These are phyloP conservation scores for Stygiomarasmius scandens DNA, from an alignment of 1,284 basidiomycete genomes.

Conservation along the genomic window DNA sequence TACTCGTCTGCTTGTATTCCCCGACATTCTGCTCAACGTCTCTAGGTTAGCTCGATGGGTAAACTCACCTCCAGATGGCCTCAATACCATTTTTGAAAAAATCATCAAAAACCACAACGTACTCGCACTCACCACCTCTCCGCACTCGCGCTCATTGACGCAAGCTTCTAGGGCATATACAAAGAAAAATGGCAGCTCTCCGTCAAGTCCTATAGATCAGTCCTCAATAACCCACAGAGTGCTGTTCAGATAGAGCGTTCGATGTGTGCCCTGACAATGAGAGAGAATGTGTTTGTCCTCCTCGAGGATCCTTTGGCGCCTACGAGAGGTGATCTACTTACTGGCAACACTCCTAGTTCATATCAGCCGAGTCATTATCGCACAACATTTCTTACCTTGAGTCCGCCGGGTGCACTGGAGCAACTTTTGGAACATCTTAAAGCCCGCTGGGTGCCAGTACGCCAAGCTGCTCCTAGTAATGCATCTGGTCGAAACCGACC, in stretches of 20 bases:
- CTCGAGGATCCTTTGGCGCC: slow-evolving; percentile 75
- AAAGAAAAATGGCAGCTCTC: slow-evolving; percentile 68
- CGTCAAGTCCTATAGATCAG: slow-evolving; percentile 73
- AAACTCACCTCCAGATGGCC: slow-evolving; percentile 71
- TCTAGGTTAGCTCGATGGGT: slow-evolving; percentile 74
- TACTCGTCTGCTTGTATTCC: slow-evolving; percentile 26
- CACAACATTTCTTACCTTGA: slow-evolving; percentile 72
- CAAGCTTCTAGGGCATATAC: slow-evolving; percentile 47
- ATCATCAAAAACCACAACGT: slow-evolving; percentile 73
- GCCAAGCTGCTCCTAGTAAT: slow-evolving; percentile 48
- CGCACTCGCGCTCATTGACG: slow-evolving; percentile 20
- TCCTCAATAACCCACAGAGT: slow-evolving; percentile 53
- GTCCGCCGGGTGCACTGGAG: slow-evolving; percentile 71
- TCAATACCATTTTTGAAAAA: slow-evolving; percentile 69
- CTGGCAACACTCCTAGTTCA: slow-evolving; percentile 38
- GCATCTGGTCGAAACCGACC: slow-evolving; percentile 41
- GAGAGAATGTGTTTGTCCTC: slow-evolving; percentile 74
- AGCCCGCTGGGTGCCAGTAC: slow-evolving; percentile 72
- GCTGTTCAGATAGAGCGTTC: slow-evolving; percentile 60
- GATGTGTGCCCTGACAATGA: slow-evolving; percentile 75
- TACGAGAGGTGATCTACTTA: slow-evolving; percentile 59
- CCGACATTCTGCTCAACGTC: slow-evolving; percentile 14
- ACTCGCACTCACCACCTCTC: slow-evolving; percentile 21
- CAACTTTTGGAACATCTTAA: slow-evolving; percentile 70
- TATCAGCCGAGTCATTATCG: slow-evolving; percentile 67